Conservation (phyloP, 768 basidiomycete species). For the Lyophyllum decastes region DNA sequence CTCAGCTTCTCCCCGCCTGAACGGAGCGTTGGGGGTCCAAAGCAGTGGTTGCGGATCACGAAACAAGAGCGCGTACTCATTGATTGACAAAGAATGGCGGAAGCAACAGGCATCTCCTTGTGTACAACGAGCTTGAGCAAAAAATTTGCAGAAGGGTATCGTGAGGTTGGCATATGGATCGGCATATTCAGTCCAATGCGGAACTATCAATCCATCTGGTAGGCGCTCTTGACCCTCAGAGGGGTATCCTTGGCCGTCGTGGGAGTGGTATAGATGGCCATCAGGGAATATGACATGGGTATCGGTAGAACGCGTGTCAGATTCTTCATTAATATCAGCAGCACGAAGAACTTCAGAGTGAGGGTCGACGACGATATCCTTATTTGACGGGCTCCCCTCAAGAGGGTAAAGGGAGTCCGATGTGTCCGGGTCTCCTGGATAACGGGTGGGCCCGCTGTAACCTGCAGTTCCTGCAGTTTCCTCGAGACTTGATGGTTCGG, state of each 20-base stretch:
- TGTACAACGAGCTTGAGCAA: slow-evolving; percentile 36
- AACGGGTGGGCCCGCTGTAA: too few species aligned
- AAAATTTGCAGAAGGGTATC: slow-evolving; percentile 40
- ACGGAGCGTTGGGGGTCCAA: slow-evolving; percentile 17
- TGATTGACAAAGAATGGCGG: slow-evolving; percentile 40
- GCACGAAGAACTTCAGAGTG: neutral
- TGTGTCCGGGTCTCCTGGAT: neutral
- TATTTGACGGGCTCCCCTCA: neutral
- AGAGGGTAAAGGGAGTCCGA: neutral
- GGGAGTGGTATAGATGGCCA: neutral
- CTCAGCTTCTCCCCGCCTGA: neutral
- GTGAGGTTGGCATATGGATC: slow-evolving; percentile 35
- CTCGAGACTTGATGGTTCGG: neutral
- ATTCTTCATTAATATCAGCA: neutral
- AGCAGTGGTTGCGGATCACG: slow-evolving; percentile 38
- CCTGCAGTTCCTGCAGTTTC: neutral
- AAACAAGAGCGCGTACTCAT: slow-evolving; percentile 40
- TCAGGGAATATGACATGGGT: neutral
- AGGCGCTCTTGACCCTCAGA: slow-evolving; percentile 15
- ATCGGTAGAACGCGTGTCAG: neutral
- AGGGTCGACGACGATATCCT: neutral
- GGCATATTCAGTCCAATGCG: slow-evolving; percentile 46
- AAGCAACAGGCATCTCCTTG: slow-evolving; percentile 34
- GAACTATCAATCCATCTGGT: slow-evolving; percentile 20
- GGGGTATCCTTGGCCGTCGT: slow-evolving; percentile 9